Base-by-base conservation (phyloP, 2,329 filamentous ascomycete species). In the Anthostomella pinea region DNA sequence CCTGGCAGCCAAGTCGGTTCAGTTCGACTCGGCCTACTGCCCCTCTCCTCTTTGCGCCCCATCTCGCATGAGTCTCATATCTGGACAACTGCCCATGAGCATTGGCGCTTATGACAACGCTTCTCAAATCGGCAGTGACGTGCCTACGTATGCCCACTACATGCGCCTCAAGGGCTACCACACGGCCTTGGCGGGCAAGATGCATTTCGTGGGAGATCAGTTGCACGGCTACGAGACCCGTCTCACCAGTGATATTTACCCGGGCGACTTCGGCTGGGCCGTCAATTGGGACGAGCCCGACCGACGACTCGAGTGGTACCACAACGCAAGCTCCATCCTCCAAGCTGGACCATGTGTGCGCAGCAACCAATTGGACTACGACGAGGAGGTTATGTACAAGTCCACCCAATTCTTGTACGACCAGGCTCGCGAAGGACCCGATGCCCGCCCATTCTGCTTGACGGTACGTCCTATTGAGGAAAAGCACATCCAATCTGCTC, bases 161-260 rank as follows among this genome's bases (percentile, higher is more conserved):
- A 72, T 96, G 36, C 85, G 90, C 32, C 74, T 79, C 26, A 81
- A 83, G 54, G 88, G 87, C 35, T 96, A 96, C 57, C 87, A 95
- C 65, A 95, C 90, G 9, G 86, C 85, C 5, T 72, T 96, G 51
- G 88, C 90, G 5, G 90, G 90, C 45, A 96, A 96, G 75, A 96
- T 96, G 90, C 90, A 96, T 66, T 96, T 96, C 60, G 85, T 94
- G 36, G 90, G 90, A 21, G 90, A 96, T 60, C 90, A 96, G 67
- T 73, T 96, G 41, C 90, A 96, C 60, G 90, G 90, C 19, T 96
- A 95, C 56, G 90, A 96, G 69, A 85, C 87, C 56, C 81, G 90
- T 39, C 73, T 96, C 55, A 96, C 90, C n/a, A 87, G 84, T 50
- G 90, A 96, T 62, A 95, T 96, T 58, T 96, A 96, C 63, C 90